phyloP scores from a whole-genome alignment of 768 basidiomycete species.

The Suillus spraguei region DNA sequence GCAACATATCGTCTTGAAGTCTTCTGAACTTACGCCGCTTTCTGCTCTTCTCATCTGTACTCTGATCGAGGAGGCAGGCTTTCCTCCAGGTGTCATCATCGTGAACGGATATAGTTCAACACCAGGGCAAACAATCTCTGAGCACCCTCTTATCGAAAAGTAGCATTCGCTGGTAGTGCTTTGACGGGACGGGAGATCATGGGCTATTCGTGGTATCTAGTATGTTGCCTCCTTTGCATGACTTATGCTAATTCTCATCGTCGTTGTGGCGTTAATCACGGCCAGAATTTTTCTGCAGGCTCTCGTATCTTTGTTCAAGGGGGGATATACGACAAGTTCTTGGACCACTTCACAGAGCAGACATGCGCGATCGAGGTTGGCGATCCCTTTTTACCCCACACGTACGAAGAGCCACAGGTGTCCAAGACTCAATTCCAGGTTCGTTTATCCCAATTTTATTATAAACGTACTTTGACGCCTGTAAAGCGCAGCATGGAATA shows the following conservation, averaged over 20 bases:
- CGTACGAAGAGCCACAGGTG: slow-evolving; percentile 50
- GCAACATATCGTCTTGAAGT: slow-evolving; percentile 80
- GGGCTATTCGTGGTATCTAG: slow-evolving; percentile 76
- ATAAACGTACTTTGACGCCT: background rate
- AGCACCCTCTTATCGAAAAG: slow-evolving; percentile 70
- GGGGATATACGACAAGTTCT: slow-evolving; percentile 57
- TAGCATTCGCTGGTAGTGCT: slow-evolving; percentile 88
- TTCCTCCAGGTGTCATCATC: slow-evolving; percentile 75
- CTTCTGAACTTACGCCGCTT: slow-evolving; percentile 78
- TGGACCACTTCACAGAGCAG: slow-evolving; percentile 43
- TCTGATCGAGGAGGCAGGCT: slow-evolving; percentile 68
- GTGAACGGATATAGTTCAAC: slow-evolving; percentile 71
- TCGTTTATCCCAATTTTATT: background rate
- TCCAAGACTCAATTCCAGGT: slow-evolving; percentile 51
- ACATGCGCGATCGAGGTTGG: slow-evolving; percentile 40
- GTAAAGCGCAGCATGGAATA: slow-evolving; percentile 47
- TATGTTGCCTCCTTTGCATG: slow-evolving; percentile 36
- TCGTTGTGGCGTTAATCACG: slow-evolving; percentile 39
- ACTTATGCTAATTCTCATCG: background rate
- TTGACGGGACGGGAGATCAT: slow-evolving; percentile 77
- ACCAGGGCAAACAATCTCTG: slow-evolving; percentile 69
- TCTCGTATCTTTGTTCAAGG: slow-evolving; percentile 61
- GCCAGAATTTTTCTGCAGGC: slow-evolving; percentile 55
- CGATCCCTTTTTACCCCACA: slow-evolving; percentile 43
- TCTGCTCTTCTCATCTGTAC: slow-evolving; percentile 54